phyloP scores from a whole-genome alignment of 129 eudicot genomes.

The Kitagawia praeruptora region DNA sequence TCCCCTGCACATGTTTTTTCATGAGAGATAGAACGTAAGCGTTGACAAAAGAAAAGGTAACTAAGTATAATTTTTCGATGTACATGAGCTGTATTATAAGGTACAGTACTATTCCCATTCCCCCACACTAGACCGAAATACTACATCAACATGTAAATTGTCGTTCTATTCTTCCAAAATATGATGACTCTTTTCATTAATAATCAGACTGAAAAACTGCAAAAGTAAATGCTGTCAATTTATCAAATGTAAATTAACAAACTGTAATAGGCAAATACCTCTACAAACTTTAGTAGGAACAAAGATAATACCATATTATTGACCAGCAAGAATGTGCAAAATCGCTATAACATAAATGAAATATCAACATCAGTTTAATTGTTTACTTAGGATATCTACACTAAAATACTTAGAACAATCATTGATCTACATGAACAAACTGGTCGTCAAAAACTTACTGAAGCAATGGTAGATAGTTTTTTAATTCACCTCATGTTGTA shows the following conservation, averaged over 20 bases:
- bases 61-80: background rate
- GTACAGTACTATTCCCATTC: background rate
- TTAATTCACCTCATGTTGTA: background rate
- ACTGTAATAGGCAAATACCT: too few relatives aligned
- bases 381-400: background rate
- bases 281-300: too few relatives aligned
- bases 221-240: too few relatives aligned
- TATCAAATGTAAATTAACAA: too few relatives aligned
- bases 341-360: too few relatives aligned
- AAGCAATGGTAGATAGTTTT: background rate
- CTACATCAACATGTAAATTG: background rate
- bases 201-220: too few relatives aligned
- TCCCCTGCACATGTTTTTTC: conserved; percentile 44
- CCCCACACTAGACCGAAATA: background rate
- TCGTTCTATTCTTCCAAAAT: too few relatives aligned
- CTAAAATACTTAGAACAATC: background rate
- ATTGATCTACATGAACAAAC: background rate
- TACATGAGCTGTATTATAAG: background rate
- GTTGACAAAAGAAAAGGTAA: background rate
- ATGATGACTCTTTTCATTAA: too few relatives aligned
- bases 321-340: too few relatives aligned
- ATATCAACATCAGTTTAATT: too few relatives aligned
- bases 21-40: background rate
- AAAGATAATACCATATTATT: too few relatives aligned
- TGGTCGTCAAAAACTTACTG: background rate